These are phyloP conservation scores for Delphinella strobiligena DNA, from an alignment of 2,329 filamentous ascomycete genomes.

Conservation along the genomic window DNA sequence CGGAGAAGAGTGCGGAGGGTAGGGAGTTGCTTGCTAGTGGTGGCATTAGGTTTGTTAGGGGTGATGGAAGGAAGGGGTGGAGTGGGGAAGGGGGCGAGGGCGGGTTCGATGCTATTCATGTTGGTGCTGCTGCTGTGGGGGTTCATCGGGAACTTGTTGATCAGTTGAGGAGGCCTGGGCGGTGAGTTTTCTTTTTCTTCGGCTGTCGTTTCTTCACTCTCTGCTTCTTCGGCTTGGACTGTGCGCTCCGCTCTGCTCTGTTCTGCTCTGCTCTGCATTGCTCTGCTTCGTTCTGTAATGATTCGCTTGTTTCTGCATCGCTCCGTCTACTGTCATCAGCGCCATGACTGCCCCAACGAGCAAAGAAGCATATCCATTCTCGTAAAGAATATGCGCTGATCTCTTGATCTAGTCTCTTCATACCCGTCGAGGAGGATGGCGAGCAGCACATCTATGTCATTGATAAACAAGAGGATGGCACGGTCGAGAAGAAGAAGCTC, in stretches of 20 bases:
- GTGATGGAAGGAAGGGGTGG: constrained; percentile 46
- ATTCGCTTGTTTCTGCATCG: too few relatives aligned
- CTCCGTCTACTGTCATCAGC: background rate
- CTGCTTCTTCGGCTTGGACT: too few relatives aligned
- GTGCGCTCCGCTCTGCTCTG: too few relatives aligned
- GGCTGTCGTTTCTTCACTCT: too few relatives aligned
- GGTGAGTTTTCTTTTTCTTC: too few relatives aligned
- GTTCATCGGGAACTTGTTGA: constrained; percentile 61
- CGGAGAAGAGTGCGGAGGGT: constrained; percentile 30
- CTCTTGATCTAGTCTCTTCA: constrained; percentile 48
- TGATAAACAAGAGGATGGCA: constrained; percentile 57
- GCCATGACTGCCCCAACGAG: background rate
- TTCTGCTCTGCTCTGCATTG: too few relatives aligned
- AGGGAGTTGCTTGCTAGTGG: constrained; percentile 50
- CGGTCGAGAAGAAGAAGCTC: constrained; percentile 46
- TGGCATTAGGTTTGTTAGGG: constrained; percentile 58
- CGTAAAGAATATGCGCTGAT: constrained; percentile 7
- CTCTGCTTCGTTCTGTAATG: too few relatives aligned
- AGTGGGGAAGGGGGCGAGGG: constrained; percentile 32
- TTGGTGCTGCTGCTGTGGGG: constrained; percentile 70
- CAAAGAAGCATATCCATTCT: too few relatives aligned
- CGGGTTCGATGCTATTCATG: constrained; percentile 87
- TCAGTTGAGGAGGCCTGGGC: constrained; percentile 68
- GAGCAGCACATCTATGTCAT: constrained; percentile 62
- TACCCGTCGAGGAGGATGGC: constrained; percentile 50